Percentiles rank a stretch among this genome's conserved stretches.
These are phyloP conservation scores for Eucalyptus cloeziana DNA, from an alignment of 345 rosid genomes.

Conservation along the genomic window DNA sequence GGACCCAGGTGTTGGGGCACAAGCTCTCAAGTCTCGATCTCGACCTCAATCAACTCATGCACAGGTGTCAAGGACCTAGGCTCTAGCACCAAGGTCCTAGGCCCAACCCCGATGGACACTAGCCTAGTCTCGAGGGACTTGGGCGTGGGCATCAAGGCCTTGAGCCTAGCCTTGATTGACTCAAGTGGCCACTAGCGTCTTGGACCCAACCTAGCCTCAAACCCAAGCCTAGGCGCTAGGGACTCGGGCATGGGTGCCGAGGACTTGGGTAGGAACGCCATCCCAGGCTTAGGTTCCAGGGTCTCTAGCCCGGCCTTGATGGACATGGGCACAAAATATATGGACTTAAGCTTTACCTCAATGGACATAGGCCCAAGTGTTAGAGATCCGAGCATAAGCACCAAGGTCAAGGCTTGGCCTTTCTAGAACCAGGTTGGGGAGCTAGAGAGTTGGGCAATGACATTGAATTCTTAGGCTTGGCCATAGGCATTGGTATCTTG, in stretches of 20 bases:
- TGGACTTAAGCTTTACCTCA: not conserved
- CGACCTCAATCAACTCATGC: not conserved
- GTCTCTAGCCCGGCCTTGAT: not conserved
- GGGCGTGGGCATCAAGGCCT: not conserved
- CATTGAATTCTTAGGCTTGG: not conserved
- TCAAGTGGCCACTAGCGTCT: not conserved
- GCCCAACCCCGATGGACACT: not conserved
- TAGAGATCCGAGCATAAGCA: not conserved
- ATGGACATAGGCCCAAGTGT: not conserved
- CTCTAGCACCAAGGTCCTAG: not conserved
- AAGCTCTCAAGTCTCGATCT: not conserved
- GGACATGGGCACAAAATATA: not conserved
- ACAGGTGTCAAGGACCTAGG: not conserved
- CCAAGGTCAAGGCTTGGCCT: not conserved
- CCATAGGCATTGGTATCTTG: not conserved
- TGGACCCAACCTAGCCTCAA: not conserved
- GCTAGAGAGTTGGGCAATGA: not conserved
- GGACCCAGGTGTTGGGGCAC: not conserved
- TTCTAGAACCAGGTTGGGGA: not conserved
- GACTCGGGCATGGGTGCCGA: not conserved
- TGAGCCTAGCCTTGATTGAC: not conserved
- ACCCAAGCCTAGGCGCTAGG: not conserved
- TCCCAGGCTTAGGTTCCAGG: not conserved
- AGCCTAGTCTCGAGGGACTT: not conserved
- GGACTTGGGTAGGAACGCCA: not conserved